Evolutionary conservation across 805 yeast species (phyloP).

Genomic region (Starmera caribaea): DNA sequence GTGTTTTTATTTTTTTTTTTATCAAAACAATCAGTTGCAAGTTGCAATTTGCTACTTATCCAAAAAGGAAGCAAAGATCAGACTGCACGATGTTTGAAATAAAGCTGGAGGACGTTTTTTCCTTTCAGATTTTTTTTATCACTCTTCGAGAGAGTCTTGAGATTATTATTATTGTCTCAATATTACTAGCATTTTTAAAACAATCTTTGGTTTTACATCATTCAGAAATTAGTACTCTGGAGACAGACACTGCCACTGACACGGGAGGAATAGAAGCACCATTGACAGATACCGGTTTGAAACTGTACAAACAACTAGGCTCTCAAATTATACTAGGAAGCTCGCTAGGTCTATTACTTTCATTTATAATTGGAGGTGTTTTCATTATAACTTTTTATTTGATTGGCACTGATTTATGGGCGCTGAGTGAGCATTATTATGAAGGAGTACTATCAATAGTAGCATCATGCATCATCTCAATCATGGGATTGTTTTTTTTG

Average conservation of each 20-base stretch:
- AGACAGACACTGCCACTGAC: background rate
- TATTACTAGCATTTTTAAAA: slow-evolving; percentile 58
- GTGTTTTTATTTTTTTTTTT: no score
- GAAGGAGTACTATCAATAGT: slow-evolving; percentile 76
- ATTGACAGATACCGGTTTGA: slow-evolving; percentile 17
- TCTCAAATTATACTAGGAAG: slow-evolving; percentile 83
- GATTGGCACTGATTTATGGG: slow-evolving; percentile 81
- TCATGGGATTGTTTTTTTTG: slow-evolving; percentile 79
- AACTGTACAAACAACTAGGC: slow-evolving; percentile 35
- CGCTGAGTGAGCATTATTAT: slow-evolving; percentile 80
- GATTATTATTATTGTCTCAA: slow-evolving; percentile 68
- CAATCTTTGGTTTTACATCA: slow-evolving; percentile 40
- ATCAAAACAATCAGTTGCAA: no score
- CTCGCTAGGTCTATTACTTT: slow-evolving; percentile 53
- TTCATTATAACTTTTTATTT: slow-evolving; percentile 65
- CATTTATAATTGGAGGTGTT: slow-evolving; percentile 62
- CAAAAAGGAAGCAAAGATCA: no score
- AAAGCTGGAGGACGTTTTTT: slow-evolving; percentile 41
- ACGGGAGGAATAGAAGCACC: slow-evolving; percentile 5
- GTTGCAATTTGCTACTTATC: no score
- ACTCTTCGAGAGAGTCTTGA: slow-evolving; percentile 67
- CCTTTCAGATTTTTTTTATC: slow-evolving; percentile 66
- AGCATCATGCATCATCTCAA: slow-evolving; percentile 69
- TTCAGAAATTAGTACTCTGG: slow-evolving; percentile 10
- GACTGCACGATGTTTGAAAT: slow-evolving; percentile 1